Evolutionary conservation across 495 filamentous ascomycete genomes (phyloP), one percentile per base, ranked within the genome.

Genomic region (Lophiostoma macrostomum): DNA sequence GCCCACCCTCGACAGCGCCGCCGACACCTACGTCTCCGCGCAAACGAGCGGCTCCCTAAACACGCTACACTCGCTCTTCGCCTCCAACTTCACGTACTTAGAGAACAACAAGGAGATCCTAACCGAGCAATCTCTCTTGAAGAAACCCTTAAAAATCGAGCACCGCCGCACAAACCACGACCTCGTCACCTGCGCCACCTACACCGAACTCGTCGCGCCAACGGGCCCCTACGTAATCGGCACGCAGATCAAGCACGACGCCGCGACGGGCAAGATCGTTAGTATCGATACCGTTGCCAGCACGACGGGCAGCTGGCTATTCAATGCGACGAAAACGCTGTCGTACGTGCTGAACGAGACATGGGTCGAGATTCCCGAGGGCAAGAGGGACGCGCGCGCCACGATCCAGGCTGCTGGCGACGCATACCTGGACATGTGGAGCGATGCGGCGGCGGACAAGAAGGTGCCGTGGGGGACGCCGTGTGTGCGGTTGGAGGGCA

Each of bases 261-360:
- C 28, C 8, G n/a, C n/a, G 58, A 58, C n/a, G 67, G 68, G 42
- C n/a, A 67, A 52, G 24, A 22, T 58, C 3, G 22, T 5, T 4
- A 24, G 16, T 0, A 62, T 77, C 28, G 76, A 77, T 58, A 58
- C 67, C 3, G 65, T 80, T 14, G 66, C 71, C 37, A 71, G 70
- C 7, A 68, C 67, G 19, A 66, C 66, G 11, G 71, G 71, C 37
- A 68, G 74, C 55, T 77, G 76, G 75, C 64, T 74, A 11, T 78
- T 78, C 67, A 74, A 78, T 56, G 75, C 75, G 0, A 71, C 71
- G 12, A 68, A 69, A n/a, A 78, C 76, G 13, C 70, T 74, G 31
- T 49, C 66, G 14, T 76, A 71, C 64, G 71, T 74, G 4, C 51
- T 59, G 12, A 39, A 61, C 31, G 72, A 76, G 61, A 65, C 49